Base-by-base conservation (phyloP, 192 early-diverging fungal species). In the Mortierella antarctica region DNA sequence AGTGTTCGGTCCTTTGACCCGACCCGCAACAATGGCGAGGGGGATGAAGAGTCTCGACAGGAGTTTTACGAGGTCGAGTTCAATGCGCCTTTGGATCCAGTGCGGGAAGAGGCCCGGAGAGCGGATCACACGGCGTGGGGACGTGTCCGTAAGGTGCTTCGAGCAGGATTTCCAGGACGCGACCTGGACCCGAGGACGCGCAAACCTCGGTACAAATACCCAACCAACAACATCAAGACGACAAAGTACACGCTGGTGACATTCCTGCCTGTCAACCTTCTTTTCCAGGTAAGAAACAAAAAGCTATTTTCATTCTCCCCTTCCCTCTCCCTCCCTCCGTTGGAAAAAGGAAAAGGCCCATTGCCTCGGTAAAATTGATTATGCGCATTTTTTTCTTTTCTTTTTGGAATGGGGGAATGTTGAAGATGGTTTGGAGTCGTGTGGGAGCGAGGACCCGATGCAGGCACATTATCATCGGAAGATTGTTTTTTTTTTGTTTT, bases 201-300 rank as follows among this genome's bases (percentile, higher is more conserved):
- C 1, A 80, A 72, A 17, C 77, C 77, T 41, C 72, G 73, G 42
- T 84, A 84, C 73, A 85, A 82, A 62, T 85, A 85, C 51, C 84
- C 84, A 14, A 85, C 84, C 71, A 85, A 85, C 47, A 83, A 83
- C 51, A 82, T 82, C 67, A 82, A 82, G 62, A 85, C 84, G 14
- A 85, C 84, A 18, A 85, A 85, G 58, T 86, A 86, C 49, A 86
- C 84, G 42, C 42, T 80, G 23, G 12, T 75, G 53, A 87, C 78
- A 6, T 83, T 83, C 55, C 49, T 84, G 60, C 84, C 82, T 8
- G 66, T 78, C 52, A 85, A 79, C 59, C 60, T 82, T 2, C 60
- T 82, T 13, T 76, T 80, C 58, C 82, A 93, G 87, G 77, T 80
- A 80, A 79, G 45, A 67, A 56, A 63, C n/a, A n/a, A 2, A 20